Conservation (phyloP, 108 stramenopile genomes). For the Discostella stelligeroides region DNA sequence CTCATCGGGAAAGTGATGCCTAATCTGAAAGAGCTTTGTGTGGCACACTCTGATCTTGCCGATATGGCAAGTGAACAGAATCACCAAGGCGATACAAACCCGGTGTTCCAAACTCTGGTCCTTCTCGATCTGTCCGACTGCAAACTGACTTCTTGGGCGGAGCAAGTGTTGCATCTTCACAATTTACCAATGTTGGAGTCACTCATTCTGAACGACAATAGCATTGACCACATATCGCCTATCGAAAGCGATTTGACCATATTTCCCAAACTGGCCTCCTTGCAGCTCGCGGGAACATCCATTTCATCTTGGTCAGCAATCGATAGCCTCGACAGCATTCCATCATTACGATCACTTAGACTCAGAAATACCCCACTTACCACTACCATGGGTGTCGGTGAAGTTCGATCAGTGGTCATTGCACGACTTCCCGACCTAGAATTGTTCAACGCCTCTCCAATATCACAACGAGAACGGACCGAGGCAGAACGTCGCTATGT, state of each 20-base stretch:
- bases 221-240: conserved; percentile 41
- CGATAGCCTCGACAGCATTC: conserved; percentile 55
- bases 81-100: not conserved
- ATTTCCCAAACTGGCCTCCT: conserved; percentile 53
- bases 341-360: conserved; percentile 57
- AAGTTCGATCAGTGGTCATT: conserved; percentile 73
- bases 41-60: conserved; percentile 66
- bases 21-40: conserved; percentile 74
- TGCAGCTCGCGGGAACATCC: conserved; percentile 75
- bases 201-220: conserved; percentile 84
- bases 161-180: conserved; percentile 58
- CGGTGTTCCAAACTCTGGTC: conserved; percentile 57
- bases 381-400: conserved; percentile 65
- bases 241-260: conserved; percentile 15
- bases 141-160: conserved; percentile 61
- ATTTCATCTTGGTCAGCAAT: conserved; percentile 69
- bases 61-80: conserved; percentile 30
- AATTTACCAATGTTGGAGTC: conserved; percentile 62
- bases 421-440: conserved; percentile 70
- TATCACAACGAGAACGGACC: conserved; percentile 65
- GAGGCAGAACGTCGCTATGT: conserved; percentile 87
- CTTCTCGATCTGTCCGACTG: conserved; percentile 78
- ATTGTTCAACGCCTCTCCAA: conserved; percentile 73
- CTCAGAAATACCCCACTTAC: conserved; percentile 78
- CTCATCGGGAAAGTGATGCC: conserved; percentile 65